Evolutionary conservation across 257 asterid species (phyloP), one percentile per base, ranked within the genome.

Genomic region (Ilex asprella): DNA sequence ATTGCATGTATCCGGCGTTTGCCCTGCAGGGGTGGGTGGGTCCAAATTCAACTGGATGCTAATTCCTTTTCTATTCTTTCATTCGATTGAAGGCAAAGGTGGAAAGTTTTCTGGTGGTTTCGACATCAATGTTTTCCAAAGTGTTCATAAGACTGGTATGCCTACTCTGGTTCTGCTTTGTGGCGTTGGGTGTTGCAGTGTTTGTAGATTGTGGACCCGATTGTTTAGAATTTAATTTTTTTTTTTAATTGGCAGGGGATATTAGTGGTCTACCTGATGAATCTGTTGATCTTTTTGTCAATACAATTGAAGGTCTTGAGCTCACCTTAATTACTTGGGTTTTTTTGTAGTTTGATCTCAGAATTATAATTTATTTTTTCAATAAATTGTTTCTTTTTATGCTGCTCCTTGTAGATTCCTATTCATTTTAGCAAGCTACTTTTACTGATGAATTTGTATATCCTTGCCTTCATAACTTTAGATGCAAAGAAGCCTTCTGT

Each of bases 91-190:
- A 93, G 99, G 97, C 64, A 67, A 65, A 10, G 89, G 86, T 12
- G 91, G 97, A 55, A 84, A 43, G 57, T 89, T 93, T 76, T 89
- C 95, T 56, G 97, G 96, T n/a, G 99, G 99, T 59, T 87, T 87
- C 62, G 99, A 93, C 82, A 87, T 93, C 68, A 93, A 86, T 67
- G 97, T 87, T 55, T 89, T 93, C 35, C 89, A 81, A 60, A 72
- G 31, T 32, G 85, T 86, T 60, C 99, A 89, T 63, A 67, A 72
- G 30, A 31, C 57, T 5, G 57, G 57, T 53, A 61, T 61, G 44
- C 27, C 27, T 21, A 21, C 27, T 21, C 41, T 35, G 41, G 41
- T 7, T 7, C 7, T 35, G 41, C 5, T 35, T 7, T 35, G 41
- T 35, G 7, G 41, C 8, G 7, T 35, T 35, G 8, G 5, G 41